Conservation (phyloP, 179 eudicot genomes). For the Amaranthus tricolor region DNA sequence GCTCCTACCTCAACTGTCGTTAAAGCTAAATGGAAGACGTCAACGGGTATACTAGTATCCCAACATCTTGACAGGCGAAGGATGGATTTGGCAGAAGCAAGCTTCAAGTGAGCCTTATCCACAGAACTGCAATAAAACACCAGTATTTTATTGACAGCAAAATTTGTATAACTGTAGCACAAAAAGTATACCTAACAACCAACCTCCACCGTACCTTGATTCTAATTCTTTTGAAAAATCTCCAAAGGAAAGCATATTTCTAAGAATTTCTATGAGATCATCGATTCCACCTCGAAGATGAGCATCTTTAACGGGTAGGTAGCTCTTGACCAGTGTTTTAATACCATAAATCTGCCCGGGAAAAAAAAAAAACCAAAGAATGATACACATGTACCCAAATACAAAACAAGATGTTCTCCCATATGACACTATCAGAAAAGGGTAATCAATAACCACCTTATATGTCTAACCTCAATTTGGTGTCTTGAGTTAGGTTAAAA, state of each 20-base stretch:
- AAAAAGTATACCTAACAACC: neutral
- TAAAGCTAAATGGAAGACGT: slow-evolving; percentile 75
- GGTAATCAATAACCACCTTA: neutral
- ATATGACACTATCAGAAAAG: neutral
- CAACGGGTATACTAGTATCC: slow-evolving; percentile 82
- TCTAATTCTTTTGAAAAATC: slow-evolving; percentile 67
- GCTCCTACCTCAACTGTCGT: slow-evolving; percentile 71
- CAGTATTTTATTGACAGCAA: neutral
- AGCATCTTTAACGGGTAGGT: slow-evolving; percentile 91
- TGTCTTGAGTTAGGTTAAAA: too few relatives aligned
- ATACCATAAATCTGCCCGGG: slow-evolving; percentile 75
- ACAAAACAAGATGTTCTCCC: neutral
- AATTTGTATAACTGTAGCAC: slow-evolving; percentile 2
- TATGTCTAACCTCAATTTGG: too few relatives aligned
- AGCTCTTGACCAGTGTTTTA: slow-evolving; percentile 93
- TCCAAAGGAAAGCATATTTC: slow-evolving; percentile 70
- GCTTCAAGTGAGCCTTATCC: slow-evolving; percentile 91
- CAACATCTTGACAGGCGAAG: slow-evolving; percentile 91
- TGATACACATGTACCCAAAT: neutral
- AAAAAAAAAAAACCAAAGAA: slow-evolving; percentile 4
- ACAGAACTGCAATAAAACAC: slow-evolving; percentile 50
- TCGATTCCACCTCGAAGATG: slow-evolving; percentile 93
- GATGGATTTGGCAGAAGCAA: slow-evolving; percentile 90
- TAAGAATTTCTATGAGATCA: slow-evolving; percentile 60
- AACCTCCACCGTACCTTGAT: slow-evolving; percentile 61